These are phyloP conservation scores for Ogataea glucozyma DNA, from an alignment of 805 yeast species.

Conservation along the genomic window DNA sequence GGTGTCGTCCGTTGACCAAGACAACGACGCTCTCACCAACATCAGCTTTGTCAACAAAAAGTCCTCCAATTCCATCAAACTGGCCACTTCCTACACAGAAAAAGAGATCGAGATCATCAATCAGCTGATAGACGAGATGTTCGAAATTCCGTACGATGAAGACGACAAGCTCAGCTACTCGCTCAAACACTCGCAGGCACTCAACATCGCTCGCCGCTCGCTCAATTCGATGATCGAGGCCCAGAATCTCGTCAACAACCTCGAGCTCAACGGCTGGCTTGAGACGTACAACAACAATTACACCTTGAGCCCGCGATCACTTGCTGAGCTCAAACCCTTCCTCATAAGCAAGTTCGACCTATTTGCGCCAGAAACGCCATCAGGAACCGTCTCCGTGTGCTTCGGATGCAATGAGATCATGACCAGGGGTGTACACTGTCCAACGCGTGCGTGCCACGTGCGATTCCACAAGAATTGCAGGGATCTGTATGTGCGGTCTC, in stretches of 20 bases:
- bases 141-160: conserved; percentile 32
- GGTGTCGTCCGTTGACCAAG: conserved; percentile 32
- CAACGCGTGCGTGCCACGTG: conserved; percentile 34
- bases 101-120: conserved; percentile 49
- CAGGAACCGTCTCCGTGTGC: conserved; percentile 47
- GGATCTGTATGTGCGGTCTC: conserved; percentile 39
- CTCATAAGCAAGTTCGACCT: conserved; percentile 46
- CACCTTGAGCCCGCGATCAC: conserved; percentile 40
- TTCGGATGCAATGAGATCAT: conserved; percentile 52
- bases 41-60: conserved; percentile 38
- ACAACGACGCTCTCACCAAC: conserved; percentile 31
- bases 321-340: conserved; percentile 49
- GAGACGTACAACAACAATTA: conserved; percentile 38
- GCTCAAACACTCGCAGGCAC: conserved; percentile 39
- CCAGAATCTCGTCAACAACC: conserved; percentile 37
- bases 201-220: conserved; percentile 29
- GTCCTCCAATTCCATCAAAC: conserved; percentile 39
- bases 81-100: conserved; percentile 37
- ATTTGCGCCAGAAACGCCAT: conserved; percentile 24
- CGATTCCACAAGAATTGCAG: conserved; percentile 53
- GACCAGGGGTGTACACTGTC: conserved; percentile 51
- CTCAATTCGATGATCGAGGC: conserved; percentile 35
- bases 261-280: conserved; percentile 58
- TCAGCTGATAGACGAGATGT: conserved; percentile 41
- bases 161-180: conserved; percentile 34